phyloP scores from a whole-genome alignment of 352 stramenopile genomes.

The Pythium grandisporangium region DNA sequence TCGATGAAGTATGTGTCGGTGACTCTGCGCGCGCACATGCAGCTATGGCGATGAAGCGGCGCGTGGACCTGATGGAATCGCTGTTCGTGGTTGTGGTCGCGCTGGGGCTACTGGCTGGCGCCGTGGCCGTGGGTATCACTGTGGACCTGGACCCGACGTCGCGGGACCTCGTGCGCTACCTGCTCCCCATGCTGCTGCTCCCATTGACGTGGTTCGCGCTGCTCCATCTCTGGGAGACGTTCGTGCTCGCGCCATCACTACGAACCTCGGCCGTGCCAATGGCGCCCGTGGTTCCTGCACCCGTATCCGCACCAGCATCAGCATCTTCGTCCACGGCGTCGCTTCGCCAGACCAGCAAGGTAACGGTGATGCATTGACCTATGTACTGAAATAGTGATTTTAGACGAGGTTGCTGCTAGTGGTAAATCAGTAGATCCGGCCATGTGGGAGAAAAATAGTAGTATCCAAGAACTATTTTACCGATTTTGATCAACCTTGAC shows the following conservation, averaged over 20 bases:
- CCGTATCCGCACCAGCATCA: slow-evolving; percentile 1
- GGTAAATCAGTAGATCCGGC: too few relatives aligned
- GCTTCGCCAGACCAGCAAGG: background rate
- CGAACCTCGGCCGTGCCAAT: too few relatives aligned
- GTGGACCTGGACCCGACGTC: slow-evolving; percentile 23
- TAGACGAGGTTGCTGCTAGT: too few relatives aligned
- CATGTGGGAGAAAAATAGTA: too few relatives aligned
- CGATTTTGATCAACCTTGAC: too few relatives aligned
- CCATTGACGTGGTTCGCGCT: slow-evolving; percentile 30
- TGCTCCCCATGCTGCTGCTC: slow-evolving; percentile 39
- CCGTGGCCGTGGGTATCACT: slow-evolving; percentile 23
- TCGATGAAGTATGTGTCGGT: slow-evolving; percentile 37
- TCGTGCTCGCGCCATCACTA: slow-evolving; percentile 8
- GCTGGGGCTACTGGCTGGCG: slow-evolving; percentile 15
- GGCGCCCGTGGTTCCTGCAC: background rate
- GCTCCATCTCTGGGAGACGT: slow-evolving; percentile 40
- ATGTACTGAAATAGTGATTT: slow-evolving; percentile 16
- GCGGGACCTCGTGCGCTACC: slow-evolving; percentile 18
- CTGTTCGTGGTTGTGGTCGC: slow-evolving; percentile 19
- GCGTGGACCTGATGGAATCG: slow-evolving; percentile 23
- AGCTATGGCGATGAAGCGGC: slow-evolving; percentile 3
- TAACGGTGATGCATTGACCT: slow-evolving; percentile 15
- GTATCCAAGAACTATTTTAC: too few relatives aligned
- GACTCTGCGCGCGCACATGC: slow-evolving; percentile 2
- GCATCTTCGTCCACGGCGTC: background rate